A percentile compares a stretch with the other conserved stretches of the same genome.
phyloP scores from a whole-genome alignment of 2,329 filamentous ascomycete genomes.

The Cordyceps sp. region DNA sequence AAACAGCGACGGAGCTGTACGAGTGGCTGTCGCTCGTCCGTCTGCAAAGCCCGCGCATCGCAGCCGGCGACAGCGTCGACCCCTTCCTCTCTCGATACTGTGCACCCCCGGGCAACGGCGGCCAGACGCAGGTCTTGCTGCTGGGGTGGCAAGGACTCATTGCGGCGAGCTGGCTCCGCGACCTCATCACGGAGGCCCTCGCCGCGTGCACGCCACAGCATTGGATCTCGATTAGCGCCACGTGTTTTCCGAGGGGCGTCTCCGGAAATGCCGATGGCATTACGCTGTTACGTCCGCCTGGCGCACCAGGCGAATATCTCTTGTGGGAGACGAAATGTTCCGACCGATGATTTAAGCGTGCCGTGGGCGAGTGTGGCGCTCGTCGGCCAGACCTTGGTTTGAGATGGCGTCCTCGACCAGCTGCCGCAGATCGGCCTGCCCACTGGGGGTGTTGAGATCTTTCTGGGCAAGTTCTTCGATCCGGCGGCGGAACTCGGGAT shows the following conservation, averaged over 20 bases:
- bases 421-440: slow-evolving; percentile 61
- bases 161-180: slow-evolving; percentile 32
- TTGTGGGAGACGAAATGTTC: slow-evolving; percentile 40
- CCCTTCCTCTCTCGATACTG: slow-evolving; percentile 52
- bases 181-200: slow-evolving; percentile 28
- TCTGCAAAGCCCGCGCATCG: slow-evolving; percentile 47
- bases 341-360: slow-evolving; percentile 30
- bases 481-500: slow-evolving; percentile 66
- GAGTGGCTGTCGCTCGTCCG: slow-evolving; percentile 61
- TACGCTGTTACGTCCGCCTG: slow-evolving; percentile 34
- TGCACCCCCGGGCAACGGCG: slow-evolving; percentile 25
- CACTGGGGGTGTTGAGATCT: slow-evolving; percentile 66
- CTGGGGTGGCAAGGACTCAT: slow-evolving; percentile 45
- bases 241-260: slow-evolving; percentile 30
- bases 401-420: slow-evolving; percentile 68
- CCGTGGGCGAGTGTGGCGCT: slow-evolving; percentile 47
- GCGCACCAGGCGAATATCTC: slow-evolving; percentile 33
- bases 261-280: slow-evolving; percentile 29
- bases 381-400: slow-evolving; percentile 45
- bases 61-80: slow-evolving; percentile 41
- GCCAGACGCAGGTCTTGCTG: slow-evolving; percentile 23
- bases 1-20: slow-evolving; percentile 45
- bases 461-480: slow-evolving; percentile 81
- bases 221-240: slow-evolving; percentile 40
- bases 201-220: slow-evolving; percentile 21